Evolutionary conservation across 1,139 yeast genomes (phyloP).

Genomic region (Debaryomycetaceae sp.): DNA sequence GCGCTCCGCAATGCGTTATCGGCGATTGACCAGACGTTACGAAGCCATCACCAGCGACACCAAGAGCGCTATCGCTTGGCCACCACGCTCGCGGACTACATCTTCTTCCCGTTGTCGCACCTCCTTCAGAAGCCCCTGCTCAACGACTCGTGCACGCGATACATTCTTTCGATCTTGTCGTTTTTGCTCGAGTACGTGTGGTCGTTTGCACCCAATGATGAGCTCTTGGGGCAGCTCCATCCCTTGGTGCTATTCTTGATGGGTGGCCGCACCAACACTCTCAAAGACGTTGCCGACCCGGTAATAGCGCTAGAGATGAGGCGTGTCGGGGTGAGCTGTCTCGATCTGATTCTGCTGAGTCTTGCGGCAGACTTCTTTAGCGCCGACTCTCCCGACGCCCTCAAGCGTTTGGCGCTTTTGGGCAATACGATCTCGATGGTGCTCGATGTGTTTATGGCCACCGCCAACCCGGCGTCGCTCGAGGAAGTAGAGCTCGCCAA

Average conservation of each 20-base stretch:
- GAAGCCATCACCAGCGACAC: conserved; percentile 15
- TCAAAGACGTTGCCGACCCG: not conserved
- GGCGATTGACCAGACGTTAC: conserved; percentile 11
- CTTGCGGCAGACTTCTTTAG: conserved; percentile 22
- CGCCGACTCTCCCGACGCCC: conserved; percentile 1
- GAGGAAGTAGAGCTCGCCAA: conserved; percentile 17
- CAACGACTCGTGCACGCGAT: conserved; percentile 16
- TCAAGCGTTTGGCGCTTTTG: conserved; percentile 20
- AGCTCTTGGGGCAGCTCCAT: conserved; percentile 31
- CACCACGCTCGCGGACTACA: conserved; percentile 36
- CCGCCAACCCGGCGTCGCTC: conserved; percentile 11
- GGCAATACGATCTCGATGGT: conserved; percentile 25
- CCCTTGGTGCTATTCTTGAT: conserved; percentile 29
- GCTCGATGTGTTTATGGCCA: conserved; percentile 16
- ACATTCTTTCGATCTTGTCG: conserved; percentile 25
- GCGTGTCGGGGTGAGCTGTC: conserved; percentile 15
- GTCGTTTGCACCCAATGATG: conserved; percentile 23
- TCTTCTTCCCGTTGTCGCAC: conserved; percentile 37
- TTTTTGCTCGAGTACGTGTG: conserved; percentile 28
- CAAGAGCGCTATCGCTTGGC: conserved; percentile 20
- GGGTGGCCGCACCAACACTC: not conserved
- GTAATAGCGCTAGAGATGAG: conserved; percentile 15
- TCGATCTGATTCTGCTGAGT: conserved; percentile 14
- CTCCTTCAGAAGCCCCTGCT: conserved; percentile 27
- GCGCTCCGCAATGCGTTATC: conserved; percentile 11